phyloP scores from a whole-genome alignment of 331 rosid species.

The Quercus lobata region DNA sequence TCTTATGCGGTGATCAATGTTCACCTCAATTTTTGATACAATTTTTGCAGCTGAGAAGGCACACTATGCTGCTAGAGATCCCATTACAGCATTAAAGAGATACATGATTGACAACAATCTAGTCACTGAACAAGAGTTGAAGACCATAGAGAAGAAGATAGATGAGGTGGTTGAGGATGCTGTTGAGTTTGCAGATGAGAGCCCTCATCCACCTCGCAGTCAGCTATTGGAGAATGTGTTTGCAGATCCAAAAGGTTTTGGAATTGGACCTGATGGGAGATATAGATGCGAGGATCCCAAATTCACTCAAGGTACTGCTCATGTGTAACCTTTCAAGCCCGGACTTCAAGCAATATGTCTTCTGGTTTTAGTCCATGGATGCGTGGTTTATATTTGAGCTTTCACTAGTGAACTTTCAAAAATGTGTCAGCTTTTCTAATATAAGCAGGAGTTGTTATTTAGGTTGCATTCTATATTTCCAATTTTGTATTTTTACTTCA shows the following conservation, averaged over 20 bases:
- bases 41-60: conserved; percentile 86
- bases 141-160: conserved; percentile 73
- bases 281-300: conserved; percentile 99
- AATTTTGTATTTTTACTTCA: conserved; percentile 15
- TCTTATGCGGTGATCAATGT: neutral
- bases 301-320: conserved; percentile 96
- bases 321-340: conserved; percentile 43
- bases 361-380: conserved; percentile 27
- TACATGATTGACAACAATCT: conserved; percentile 66
- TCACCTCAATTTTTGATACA: conserved; percentile 8
- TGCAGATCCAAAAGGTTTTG: conserved; percentile 98
- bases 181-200: conserved; percentile 83
- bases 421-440: conserved; percentile 22
- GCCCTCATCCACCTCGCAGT: conserved; percentile 78
- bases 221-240: conserved; percentile 96
- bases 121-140: conserved; percentile 72
- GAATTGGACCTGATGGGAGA: conserved; percentile 91
- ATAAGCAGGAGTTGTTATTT: conserved; percentile 42
- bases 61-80: conserved; percentile 86
- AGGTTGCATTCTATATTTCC: conserved; percentile 26
- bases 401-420: conserved; percentile 22
- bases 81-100: conserved; percentile 75
- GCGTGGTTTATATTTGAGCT: conserved; percentile 30
- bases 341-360: conserved; percentile 10
- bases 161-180: conserved; percentile 77